phyloP scores from a whole-genome alignment of 2,329 filamentous ascomycete genomes.

The Penicillium hesseltinei region DNA sequence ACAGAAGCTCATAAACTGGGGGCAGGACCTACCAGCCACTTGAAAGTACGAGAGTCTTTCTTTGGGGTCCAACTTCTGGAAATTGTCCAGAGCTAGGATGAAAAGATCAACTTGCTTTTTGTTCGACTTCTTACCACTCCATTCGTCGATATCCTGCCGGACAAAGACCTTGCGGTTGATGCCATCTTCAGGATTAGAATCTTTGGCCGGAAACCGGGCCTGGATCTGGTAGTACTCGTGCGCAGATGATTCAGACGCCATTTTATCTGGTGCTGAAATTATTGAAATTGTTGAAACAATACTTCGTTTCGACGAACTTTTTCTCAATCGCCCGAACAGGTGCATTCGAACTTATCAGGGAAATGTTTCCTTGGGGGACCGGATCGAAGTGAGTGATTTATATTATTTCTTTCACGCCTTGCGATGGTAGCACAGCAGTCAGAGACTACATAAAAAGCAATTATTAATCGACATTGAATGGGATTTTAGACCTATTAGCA shows the following conservation, averaged over 20 bases:
- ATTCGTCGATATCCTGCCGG: conserved; percentile 19
- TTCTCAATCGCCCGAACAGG: conserved; percentile 3
- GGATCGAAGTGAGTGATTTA: background rate
- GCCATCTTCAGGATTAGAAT: background rate
- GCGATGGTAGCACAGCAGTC: background rate
- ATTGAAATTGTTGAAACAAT: background rate
- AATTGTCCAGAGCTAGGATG: conserved; percentile 11
- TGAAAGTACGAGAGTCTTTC: conserved; percentile 15
- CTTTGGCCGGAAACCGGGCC: background rate
- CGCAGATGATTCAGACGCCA: background rate
- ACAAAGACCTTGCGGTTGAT: conserved; percentile 8
- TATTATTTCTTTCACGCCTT: background rate
- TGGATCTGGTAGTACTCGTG: conserved; percentile 6
- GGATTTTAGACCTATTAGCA: background rate
- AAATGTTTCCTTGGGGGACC: background rate
- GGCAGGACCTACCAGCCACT: conserved; percentile 1
- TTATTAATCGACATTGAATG: background rate
- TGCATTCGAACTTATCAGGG: background rate
- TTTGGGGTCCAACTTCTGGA: conserved; percentile 11
- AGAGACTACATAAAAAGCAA: no score
- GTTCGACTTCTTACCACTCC: conserved; percentile 13
- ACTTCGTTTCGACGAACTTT: background rate
- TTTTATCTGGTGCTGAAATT: background rate
- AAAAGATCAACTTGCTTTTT: conserved; percentile 20
- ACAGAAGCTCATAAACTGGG: background rate